These are phyloP conservation scores for Calonectria pauciramosa DNA, from an alignment of 2,329 filamentous ascomycete species.

Conservation along the genomic window DNA sequence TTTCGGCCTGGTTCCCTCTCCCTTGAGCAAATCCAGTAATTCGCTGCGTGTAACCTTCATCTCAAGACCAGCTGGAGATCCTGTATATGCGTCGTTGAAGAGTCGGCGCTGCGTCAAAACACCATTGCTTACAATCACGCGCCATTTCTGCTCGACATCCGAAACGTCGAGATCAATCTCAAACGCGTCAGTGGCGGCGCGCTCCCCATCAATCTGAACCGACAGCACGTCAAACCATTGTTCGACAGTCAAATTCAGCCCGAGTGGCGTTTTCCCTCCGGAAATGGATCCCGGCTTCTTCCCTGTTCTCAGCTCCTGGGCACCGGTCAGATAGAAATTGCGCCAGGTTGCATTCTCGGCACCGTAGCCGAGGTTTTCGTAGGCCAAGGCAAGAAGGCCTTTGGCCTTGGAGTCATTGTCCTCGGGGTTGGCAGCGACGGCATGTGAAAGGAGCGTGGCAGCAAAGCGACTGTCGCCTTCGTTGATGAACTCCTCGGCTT, in stretches of 20 bases:
- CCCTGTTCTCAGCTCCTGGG: conserved; percentile 25
- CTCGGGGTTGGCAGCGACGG: conserved; percentile 46
- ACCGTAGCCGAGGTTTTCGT: conserved; percentile 50
- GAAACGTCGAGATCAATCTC: conserved; percentile 7
- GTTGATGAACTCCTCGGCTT: conserved; percentile 46
- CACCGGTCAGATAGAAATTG: conserved; percentile 54
- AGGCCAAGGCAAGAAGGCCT: conserved; percentile 47
- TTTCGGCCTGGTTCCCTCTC: background rate
- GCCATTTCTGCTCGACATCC: conserved; percentile 13
- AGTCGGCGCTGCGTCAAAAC: conserved; percentile 13
- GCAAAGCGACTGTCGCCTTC: conserved; percentile 55
- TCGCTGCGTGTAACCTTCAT: conserved; percentile 5
- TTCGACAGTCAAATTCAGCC: conserved; percentile 2
- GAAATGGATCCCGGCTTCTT: background rate
- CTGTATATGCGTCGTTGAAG: background rate
- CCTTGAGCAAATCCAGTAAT: conserved; percentile 6
- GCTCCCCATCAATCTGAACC: conserved; percentile 13
- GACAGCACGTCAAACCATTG: conserved; percentile 18
- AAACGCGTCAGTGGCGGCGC: background rate
- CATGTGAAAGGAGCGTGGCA: conserved; percentile 53
- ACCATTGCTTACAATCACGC: conserved; percentile 11
- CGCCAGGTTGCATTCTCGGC: conserved; percentile 57
- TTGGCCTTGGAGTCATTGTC: conserved; percentile 31
- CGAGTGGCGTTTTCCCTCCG: conserved; percentile 11
- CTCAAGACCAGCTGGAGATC: background rate